Base-by-base conservation (phyloP, 2,329 filamentous ascomycete species). In the Aureobasidium sp. region DNA sequence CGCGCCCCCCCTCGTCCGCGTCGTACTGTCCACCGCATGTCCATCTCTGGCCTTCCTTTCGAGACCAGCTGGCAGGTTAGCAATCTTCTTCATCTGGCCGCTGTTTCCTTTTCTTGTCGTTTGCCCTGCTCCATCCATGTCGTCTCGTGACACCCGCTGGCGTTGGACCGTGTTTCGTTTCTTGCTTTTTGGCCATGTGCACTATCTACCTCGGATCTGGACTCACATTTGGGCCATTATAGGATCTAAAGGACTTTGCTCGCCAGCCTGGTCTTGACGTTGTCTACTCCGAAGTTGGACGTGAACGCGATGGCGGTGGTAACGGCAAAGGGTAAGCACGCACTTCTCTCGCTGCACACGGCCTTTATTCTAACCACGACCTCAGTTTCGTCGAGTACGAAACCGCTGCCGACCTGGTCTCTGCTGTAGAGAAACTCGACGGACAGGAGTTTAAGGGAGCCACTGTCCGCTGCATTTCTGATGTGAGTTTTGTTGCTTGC, bases 1-100 rank as follows among this genome's bases (percentile, higher is more conserved):
- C 83, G 84, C 62, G 79, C 79, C 61, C 78, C 80, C 65, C 84
- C 85, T 61, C 88, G 93, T 67, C 93, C 93, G 60, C 86, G 93
- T 68, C 90, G 93, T 71, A 98, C 93, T 62, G 84, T 90, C 62
- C 90, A 90, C 73, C 87, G 93, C 71, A 97, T 98, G 93, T 86
- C 91, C 73, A 94, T 98, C 68, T 87, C 88, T 78, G 91, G 90
- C 77, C 88, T 98, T 73, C 90, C 91, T 70, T 84, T 83, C 76
- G 91, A 97, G 79, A 98, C 93, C 79, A 96, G 90, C 83, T 98
- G 93, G 93, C 93, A 98, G 93, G 93, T 98, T 86, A 93, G 93
- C 87, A 77, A 70, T 60, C 30, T 44, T 48, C 25, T 40, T 27
- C 27, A 30, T 7, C 37, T 21, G 48, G 32, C 51, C 51, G n/a